These are phyloP conservation scores for Neurospora hispaniola DNA, from an alignment of 495 filamentous ascomycete genomes.

Conservation along the genomic window DNA sequence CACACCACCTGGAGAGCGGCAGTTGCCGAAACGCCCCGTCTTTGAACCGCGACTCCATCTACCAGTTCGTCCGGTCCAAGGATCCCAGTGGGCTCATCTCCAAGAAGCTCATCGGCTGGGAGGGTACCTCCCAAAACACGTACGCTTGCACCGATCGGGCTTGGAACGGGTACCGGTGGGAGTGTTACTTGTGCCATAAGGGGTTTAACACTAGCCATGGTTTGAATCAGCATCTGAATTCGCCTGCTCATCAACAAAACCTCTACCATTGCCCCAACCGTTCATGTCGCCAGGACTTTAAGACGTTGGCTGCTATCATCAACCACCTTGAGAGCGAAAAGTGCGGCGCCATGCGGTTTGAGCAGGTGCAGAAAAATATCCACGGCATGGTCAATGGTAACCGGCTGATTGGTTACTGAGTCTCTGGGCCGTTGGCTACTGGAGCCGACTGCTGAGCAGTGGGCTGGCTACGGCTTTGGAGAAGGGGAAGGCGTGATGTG, in stretches of 20 bases:
- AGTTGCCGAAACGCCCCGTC: conserved; percentile 8
- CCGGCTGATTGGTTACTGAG: conserved; percentile 4
- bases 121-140: neutral
- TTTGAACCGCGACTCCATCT: conserved; percentile 21
- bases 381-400: conserved; percentile 10
- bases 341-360: conserved; percentile 40
- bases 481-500: neutral
- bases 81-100: conserved; percentile 23
- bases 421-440: neutral
- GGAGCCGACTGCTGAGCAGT: neutral
- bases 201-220: conserved; percentile 1
- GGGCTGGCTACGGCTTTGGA: neutral
- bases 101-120: conserved; percentile 25
- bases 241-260: conserved; percentile 30
- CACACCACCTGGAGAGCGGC: conserved; percentile 23
- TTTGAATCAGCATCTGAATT: conserved; percentile 27
- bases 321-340: conserved; percentile 46
- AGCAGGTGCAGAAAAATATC: conserved; percentile 28
- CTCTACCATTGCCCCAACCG: conserved; percentile 45
- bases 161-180: conserved; percentile 18
- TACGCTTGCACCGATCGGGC: conserved; percentile 13
- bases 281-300: conserved; percentile 35
- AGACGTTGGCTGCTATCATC: conserved; percentile 37
- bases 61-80: conserved; percentile 17
- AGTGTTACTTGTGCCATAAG: conserved; percentile 26